Base-by-base conservation (phyloP, 805 yeast species). In the Saccharomycopsis malanga region DNA sequence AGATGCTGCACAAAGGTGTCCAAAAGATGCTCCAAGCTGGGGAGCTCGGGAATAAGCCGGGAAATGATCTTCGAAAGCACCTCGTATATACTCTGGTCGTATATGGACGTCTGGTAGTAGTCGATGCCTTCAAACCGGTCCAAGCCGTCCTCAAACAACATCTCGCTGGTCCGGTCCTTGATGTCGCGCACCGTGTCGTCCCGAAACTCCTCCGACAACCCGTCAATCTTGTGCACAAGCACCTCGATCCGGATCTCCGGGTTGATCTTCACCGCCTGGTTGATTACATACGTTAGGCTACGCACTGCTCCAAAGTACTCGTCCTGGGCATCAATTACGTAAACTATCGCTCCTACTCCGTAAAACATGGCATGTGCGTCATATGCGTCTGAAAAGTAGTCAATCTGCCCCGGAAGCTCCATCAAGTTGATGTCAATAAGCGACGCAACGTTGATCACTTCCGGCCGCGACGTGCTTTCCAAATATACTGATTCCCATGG, bases 121-220 rank as follows among this genome's bases (percentile, higher is more conserved):
- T 52, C 53, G 87, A 93, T 3, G 91, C 80, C 84, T 59, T 87
- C 93, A 15, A 88, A 95, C 20, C 93, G 94, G 58, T 88, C 95
- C 29, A 89, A 69, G 0, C 96, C 97, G 54, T 84, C 74, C 59
- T 89, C 98, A 49, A 84, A 69, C 34, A 93, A 70, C 60, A 89
- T 97, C 64, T 93, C 98, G 9, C 94, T 94, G 0, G 91, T 87
- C 55, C 98, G 72, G 62, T 89, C 96, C 87, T 87, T 88, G 46
- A 93, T 93, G 61, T 93, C 98, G 59, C 98, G 74, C 61, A 89
- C 96, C 9, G 96, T 93, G 62, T 93, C 98, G 44, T 87, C 73
- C 51, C 96, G 73, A 62, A 86, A 93, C 63, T 93, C 98, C 58
- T 93, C 98, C 46, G 87, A 79, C 36, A 91, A 71, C 0, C 98